Percentiles rank a stretch among this genome's conserved stretches.
Evolutionary conservation across 23 red algal genomes (phyloP).

Genomic region (Chondrus crispus): DNA sequence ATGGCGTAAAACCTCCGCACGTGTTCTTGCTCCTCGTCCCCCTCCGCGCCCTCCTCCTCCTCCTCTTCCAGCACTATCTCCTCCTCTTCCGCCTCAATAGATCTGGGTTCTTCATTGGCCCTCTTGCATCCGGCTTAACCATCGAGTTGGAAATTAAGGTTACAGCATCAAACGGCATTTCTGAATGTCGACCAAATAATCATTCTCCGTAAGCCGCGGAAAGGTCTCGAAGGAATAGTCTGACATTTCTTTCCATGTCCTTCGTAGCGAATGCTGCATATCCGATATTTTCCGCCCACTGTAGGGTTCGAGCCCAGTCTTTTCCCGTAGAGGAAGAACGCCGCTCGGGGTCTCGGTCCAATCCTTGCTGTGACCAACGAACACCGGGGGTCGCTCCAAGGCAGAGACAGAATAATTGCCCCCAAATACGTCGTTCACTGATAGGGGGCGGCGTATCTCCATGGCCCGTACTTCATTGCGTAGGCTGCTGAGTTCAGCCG

Average conservation of each 20-base stretch:
- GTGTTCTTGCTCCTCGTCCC: no score
- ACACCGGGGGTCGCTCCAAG: conserved; percentile 32
- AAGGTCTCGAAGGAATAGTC: conserved; percentile 47
- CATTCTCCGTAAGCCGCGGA: conserved; percentile 60
- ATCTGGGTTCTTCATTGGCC: not conserved
- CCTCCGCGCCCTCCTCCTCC: no score
- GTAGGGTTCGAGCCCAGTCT: conserved; percentile 59
- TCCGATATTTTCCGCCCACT: conserved; percentile 38
- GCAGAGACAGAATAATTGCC: conserved; percentile 1
- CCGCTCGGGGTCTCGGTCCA: conserved; percentile 57
- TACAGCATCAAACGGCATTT: conserved; percentile 49
- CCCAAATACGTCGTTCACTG: conserved; percentile 36
- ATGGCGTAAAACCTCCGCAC: no score
- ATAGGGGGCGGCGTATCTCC: conserved; percentile 28
- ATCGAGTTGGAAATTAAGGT: conserved; percentile 47
- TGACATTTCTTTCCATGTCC: conserved; percentile 44
- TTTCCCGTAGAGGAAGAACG: conserved; percentile 53
- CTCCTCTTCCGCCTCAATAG: no score
- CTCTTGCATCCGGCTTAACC: not conserved
- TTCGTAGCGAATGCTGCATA: conserved; percentile 52
- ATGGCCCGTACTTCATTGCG: not conserved
- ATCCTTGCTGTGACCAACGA: conserved; percentile 45
- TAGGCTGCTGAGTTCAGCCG: not conserved
- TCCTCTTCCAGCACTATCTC: no score
- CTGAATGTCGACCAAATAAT: conserved; percentile 41